Evolutionary conservation across 2,329 filamentous ascomycete species (phyloP).

Genomic region (Gaeumannomyces tritici): DNA sequence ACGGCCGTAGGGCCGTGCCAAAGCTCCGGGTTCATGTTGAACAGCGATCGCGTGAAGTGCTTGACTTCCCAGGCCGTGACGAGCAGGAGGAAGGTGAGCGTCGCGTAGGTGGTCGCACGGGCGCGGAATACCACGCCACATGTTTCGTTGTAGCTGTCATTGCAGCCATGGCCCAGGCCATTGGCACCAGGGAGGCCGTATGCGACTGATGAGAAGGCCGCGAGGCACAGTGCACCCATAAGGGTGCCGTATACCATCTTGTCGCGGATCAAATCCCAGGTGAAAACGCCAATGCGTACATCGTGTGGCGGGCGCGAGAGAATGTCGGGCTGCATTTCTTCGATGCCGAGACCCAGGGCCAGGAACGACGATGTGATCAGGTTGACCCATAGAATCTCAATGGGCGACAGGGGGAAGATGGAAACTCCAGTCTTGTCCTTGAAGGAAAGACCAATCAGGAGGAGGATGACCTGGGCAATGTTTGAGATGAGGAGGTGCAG

Average conservation of each 20-base stretch:
- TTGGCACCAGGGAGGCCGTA: slow-evolving; percentile 26
- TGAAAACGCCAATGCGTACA: slow-evolving; percentile 44
- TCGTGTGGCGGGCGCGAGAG: slow-evolving; percentile 51
- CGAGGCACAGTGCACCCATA: slow-evolving; percentile 4
- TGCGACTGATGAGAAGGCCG: slow-evolving; percentile 5
- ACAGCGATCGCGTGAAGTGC: slow-evolving; percentile 54
- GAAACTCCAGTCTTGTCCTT: slow-evolving; percentile 49
- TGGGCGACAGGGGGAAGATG: slow-evolving; percentile 55
- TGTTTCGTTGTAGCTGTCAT: slow-evolving; percentile 33
- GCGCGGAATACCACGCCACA: slow-evolving; percentile 52
- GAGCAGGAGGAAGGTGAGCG: slow-evolving; percentile 56
- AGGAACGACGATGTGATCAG: slow-evolving; percentile 59
- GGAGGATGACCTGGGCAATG: slow-evolving; percentile 43
- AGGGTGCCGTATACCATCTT: slow-evolving; percentile 45
- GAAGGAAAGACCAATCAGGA: slow-evolving; percentile 56
- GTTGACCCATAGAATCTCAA: slow-evolving; percentile 64
- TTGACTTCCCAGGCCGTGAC: slow-evolving; percentile 63
- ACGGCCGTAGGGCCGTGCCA: slow-evolving; percentile 44
- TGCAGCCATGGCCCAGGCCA: slow-evolving; percentile 41
- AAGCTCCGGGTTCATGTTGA: slow-evolving; percentile 46
- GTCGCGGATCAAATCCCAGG: slow-evolving; percentile 46
- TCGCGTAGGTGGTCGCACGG: slow-evolving; percentile 55
- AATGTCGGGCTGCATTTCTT: slow-evolving; percentile 51
- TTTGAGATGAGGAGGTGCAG: slow-evolving; percentile 47
- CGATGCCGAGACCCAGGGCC: slow-evolving; percentile 59